Base-by-base conservation (phyloP, 257 asterid genomes). In the Parsonsia alboflavescens region DNA sequence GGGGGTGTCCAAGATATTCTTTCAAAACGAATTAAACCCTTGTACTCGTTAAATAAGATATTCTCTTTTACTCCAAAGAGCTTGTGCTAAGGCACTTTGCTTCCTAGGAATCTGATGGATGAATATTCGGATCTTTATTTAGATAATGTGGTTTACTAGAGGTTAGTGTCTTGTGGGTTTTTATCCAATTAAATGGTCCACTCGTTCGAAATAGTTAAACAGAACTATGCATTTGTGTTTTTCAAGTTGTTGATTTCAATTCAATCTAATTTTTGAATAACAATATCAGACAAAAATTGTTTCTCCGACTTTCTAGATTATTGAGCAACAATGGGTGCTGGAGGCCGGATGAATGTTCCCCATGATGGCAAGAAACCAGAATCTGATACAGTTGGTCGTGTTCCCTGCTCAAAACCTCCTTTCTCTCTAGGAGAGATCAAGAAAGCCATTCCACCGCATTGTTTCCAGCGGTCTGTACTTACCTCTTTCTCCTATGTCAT, bases 371-470 rank as follows among this genome's bases (percentile, higher is more conserved):
- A 85, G 81, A 82, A 73, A 74, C 36, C 79, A 4, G 81, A 84
- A 70, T 16, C 90, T 13, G 85, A 88, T 2, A 77, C 72, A 70
- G 57, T 81, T 75, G 80, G 82, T 75, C 85, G 94, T 17, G 95
- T 86, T 68, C 97, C 97, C 16, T 81, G 77, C 79, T 50, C 91
- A 19, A 89, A 86, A 73, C 97, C 97, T 64, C 95, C 96, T 33
- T 91, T 91, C 76, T 81, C 93, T 1, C 82, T 88, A 0, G 95
- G 96, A 2, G 93, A 88, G 12, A 30, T 91, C 57, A 91, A 91
- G 89, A 89, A 88, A 82, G 88, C 96, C 83, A 88, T 91, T 83
- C 97, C 96, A 19, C 90, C 91, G 79, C 97, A 89, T 84, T 89
- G 97, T 76, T 91, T 91, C 89, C 68, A 86, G 81, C 91, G 97